phyloP scores from a whole-genome alignment of 257 asterid genomes.

The Nicotiana attenuata region DNA sequence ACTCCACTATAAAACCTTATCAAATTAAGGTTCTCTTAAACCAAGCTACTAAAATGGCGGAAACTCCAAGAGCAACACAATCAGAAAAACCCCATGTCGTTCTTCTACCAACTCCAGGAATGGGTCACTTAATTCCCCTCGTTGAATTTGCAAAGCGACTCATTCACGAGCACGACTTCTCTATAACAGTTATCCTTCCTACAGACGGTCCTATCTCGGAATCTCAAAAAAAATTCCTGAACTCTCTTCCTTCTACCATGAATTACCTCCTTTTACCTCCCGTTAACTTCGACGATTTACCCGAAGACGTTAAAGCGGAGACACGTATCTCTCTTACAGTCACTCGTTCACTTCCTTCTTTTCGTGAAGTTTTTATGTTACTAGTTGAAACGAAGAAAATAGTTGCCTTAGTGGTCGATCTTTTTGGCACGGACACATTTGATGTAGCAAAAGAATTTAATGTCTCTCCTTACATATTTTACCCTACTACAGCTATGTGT shows the following conservation, averaged over 20 bases:
- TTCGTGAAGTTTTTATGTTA: background rate
- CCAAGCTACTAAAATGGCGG: background rate
- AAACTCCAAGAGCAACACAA: background rate
- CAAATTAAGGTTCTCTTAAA: too few species aligned
- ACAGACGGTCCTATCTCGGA: conserved; percentile 4
- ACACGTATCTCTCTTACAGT: conserved; percentile 11
- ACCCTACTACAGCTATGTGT: conserved; percentile 13
- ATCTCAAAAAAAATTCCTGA: conserved; percentile 11
- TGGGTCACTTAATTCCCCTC: conserved; percentile 32
- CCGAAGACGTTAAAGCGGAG: background rate
- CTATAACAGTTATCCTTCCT: conserved; percentile 23
- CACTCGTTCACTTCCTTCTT: conserved; percentile 8
- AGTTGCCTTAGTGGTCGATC: conserved; percentile 26
- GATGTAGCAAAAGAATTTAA: conserved; percentile 21
- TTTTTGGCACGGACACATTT: conserved; percentile 20
- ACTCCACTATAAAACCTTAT: too few species aligned
- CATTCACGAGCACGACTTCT: conserved; percentile 11
- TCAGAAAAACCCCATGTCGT: conserved; percentile 17
- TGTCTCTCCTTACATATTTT: conserved; percentile 20
- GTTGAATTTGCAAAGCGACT: conserved; percentile 27
- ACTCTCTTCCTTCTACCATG: background rate
- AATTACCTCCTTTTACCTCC: conserved; percentile 8
- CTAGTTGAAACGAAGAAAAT: background rate
- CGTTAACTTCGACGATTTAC: conserved; percentile 1
- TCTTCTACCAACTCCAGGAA: conserved; percentile 25